Evolutionary conservation across 192 early-diverging fungal species (phyloP), one percentile per base, ranked within the genome.

Genomic region (Chytriomyces hyalinus): DNA sequence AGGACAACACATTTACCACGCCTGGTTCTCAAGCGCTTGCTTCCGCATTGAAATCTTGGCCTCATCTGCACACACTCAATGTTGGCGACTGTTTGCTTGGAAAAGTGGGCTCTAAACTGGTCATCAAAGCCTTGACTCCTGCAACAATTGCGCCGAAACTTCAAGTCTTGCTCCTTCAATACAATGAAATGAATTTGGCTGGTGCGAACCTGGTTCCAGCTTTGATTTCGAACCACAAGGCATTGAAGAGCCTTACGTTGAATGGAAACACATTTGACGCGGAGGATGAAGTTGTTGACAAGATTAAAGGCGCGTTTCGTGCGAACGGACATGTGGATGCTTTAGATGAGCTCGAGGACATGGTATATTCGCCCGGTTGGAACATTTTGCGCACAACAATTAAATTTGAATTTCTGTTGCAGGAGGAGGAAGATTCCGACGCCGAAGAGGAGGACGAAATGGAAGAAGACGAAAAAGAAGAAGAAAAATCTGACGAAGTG

Each of bases 1-100:
- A 99, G 84, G 97, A 99, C 80, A 99, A 99, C 84, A 99, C 97
- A 0, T 96, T 99, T 68, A 96, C 95, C 3, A 85, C 87, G 46
- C 81, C 81, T 20, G 97, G 97, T 20, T 93, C 94, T 45, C 65
- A 76, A 15, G 93, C 94, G 11, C 87, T 99, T 70, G 94, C 95
- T 6, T 76, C 83, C 20, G 92, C 92, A 5, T 82, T 99, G 49
- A 80, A 87, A 8, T 80, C 81, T 9, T 99, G 97, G 97, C 83
- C 88, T n/a, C 67, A 92, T 0, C 81, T 99, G 49, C 90, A 89
- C 68, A 70, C 78, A 17, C 87, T 99, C 26, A 95, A 99, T 80
- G 78, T 99, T 49, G 93, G 94, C 28, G 97, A 99, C 77, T 97
- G 96, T 81, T 87, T 97, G 59, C 84, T 97, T 57, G 90, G 91